Evolutionary conservation across 2,329 filamentous ascomycete genomes (phyloP).

Genomic region (Exophiala calicioides): DNA sequence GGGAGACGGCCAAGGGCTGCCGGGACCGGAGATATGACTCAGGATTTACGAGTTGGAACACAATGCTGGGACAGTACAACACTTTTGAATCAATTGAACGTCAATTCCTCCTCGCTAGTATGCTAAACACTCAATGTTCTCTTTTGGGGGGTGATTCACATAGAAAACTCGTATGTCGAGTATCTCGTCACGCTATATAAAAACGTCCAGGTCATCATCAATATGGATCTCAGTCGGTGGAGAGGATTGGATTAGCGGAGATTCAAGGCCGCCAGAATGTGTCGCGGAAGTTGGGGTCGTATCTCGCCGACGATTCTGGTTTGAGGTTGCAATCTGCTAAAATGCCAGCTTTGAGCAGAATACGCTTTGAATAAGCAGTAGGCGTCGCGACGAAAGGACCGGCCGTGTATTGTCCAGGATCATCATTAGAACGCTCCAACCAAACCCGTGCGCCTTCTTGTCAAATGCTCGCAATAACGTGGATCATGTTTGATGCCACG

Average conservation of each 20-base stretch:
- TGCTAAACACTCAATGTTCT: background rate
- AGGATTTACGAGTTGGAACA: too few species aligned
- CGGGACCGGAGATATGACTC: too few species aligned
- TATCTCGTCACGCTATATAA: slow-evolving; percentile 26
- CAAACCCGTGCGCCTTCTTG: background rate
- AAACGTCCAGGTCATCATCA: slow-evolving; percentile 19
- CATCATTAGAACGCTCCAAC: background rate
- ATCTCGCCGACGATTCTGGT: slow-evolving; percentile 1
- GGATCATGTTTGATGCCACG: background rate
- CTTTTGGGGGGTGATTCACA: slow-evolving; percentile 16
- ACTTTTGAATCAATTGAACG: too few species aligned
- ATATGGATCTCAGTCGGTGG: slow-evolving; percentile 3
- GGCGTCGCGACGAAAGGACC: slow-evolving; percentile 6
- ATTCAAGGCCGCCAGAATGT: slow-evolving; percentile 6
- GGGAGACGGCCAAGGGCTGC: too few species aligned
- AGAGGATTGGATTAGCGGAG: slow-evolving; percentile 11
- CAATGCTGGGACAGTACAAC: too few species aligned
- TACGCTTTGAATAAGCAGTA: slow-evolving; percentile 1
- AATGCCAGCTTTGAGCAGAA: slow-evolving; percentile 19
- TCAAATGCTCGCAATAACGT: background rate
- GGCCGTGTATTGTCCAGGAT: slow-evolving; percentile 5
- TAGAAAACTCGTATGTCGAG: slow-evolving; percentile 24
- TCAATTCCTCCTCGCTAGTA: too few species aligned
- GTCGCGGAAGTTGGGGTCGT: background rate
- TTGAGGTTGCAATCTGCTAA: slow-evolving; percentile 5